Evolutionary conservation across 805 yeast species (phyloP).

Genomic region (Kodamaea nitidulidarum): DNA sequence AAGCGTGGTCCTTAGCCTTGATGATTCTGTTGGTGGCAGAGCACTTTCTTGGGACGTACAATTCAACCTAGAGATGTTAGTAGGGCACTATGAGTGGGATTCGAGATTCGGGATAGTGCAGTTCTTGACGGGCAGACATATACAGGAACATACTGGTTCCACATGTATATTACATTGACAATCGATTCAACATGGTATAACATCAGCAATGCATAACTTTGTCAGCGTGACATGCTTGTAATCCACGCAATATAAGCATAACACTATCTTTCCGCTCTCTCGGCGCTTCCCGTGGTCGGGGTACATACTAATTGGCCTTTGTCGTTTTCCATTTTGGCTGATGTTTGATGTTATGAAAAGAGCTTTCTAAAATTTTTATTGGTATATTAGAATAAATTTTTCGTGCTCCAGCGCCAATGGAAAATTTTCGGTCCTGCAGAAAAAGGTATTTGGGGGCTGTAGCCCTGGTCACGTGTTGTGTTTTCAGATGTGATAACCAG

Average conservation of each 20-base stretch:
- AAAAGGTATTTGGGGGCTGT: not conserved
- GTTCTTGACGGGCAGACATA: too few relatives aligned
- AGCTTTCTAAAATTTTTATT: constrained; percentile 8
- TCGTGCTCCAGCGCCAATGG: constrained; percentile 2
- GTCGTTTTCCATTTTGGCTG: constrained; percentile 96
- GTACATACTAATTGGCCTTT: constrained; percentile 97
- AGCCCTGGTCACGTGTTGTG: constrained; percentile 4
- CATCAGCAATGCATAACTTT: too few relatives aligned
- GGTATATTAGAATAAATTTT: constrained; percentile 2
- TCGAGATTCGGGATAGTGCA: too few relatives aligned
- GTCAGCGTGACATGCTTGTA: too few relatives aligned
- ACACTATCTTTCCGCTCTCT: too few relatives aligned
- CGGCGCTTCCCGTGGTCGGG: not conserved
- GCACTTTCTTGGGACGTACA: constrained; percentile 99
- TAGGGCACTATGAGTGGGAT: not conserved
- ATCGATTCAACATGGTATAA: too few relatives aligned
- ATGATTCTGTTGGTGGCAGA: constrained; percentile 99
- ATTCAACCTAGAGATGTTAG: constrained; percentile 71
- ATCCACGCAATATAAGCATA: too few relatives aligned
- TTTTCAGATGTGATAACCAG: not conserved
- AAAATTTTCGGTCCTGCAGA: constrained; percentile 3
- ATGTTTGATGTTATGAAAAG: constrained; percentile 8
- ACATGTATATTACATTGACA: too few relatives aligned
- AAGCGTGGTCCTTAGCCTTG: constrained; percentile 99
- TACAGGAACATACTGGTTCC: too few relatives aligned